Evolutionary conservation across 2,329 filamentous ascomycete species (phyloP), one percentile per base, ranked within the genome.

Genomic region (Pseudogymnoascus sp.): DNA sequence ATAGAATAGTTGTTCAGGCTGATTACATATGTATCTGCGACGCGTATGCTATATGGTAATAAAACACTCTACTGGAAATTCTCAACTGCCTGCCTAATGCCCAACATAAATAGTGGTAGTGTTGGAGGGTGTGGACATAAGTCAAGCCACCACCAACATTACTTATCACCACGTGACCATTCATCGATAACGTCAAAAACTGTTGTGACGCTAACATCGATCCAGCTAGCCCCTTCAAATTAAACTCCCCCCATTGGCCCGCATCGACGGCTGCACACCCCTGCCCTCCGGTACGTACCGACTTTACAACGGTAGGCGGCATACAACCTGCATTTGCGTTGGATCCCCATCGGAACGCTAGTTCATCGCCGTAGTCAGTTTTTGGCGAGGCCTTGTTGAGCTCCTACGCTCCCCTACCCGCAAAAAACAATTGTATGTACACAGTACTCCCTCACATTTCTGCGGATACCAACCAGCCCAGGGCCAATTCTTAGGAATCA

Each of bases 331-430:
- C 28, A 57, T 57, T 57, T 57, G 50, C 50, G 50, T 57, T 57
- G 50, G 50, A 57, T 57, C 50, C 50, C 50, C 50, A 57, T 57
- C 50, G 50, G 50, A 57, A 57, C 50, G 50, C 50, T 57, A 57
- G 50, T 57, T 9, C 17, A 19, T 10, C 26, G n/a, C 26, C 17
- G 8, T 61, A 38, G 59, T 42, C 28, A 4, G 3, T 11, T 61
- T 61, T 42, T 61, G 59, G 35, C 38, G 59, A 61, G 59, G 59
- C 33, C 35, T 38, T 61, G 59, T 61, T 42, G 35, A 61, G 59
- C 50, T 57, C 50, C 50, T 21, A 44, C 40, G 21, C 26, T 28
- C 26, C 26, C 26, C 23, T 21, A 42, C 57, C 57, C 15, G 28
- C 21, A 42, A 42, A 61, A 61, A 17, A 21, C n/a, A 40, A n/a